Percentiles rank a stretch among this genome's conserved stretches.
phyloP scores from a whole-genome alignment of 768 basidiomycete species.

The Gloeostereum incarnatum region DNA sequence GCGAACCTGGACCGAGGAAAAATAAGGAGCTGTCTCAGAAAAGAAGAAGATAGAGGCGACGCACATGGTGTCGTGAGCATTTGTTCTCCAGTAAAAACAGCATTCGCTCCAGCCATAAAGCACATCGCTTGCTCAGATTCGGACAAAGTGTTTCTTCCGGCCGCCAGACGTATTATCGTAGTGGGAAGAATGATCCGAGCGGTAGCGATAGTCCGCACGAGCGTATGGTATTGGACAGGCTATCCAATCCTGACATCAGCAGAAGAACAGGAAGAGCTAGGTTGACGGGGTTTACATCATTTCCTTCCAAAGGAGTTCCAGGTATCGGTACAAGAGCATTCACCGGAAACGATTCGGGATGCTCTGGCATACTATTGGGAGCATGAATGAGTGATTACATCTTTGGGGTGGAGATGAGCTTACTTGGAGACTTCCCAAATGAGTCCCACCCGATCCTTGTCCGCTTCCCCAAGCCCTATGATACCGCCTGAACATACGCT shows the following conservation, averaged over 20 bases:
- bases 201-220: slow-evolving; percentile 92
- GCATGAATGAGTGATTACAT: slow-evolving; percentile 8
- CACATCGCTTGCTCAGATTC: slow-evolving; percentile 97
- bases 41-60: slow-evolving; percentile 18
- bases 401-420: slow-evolving; percentile 16
- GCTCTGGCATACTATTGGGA: slow-evolving; percentile 73
- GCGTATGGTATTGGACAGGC: slow-evolving; percentile 74
- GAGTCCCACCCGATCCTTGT: slow-evolving; percentile 83
- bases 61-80: slow-evolving; percentile 96
- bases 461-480: slow-evolving; percentile 86
- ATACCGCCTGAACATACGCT: slow-evolving; percentile 98
- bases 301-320: slow-evolving; percentile 88
- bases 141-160: slow-evolving; percentile 79
- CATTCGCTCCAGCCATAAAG: slow-evolving; percentile 98
- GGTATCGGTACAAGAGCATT: slow-evolving; percentile 95
- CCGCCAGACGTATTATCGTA: slow-evolving; percentile 93
- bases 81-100: slow-evolving; percentile 95
- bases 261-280: background rate
- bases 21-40: slow-evolving; percentile 3
- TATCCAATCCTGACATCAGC: slow-evolving; percentile 20
- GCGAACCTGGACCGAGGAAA: slow-evolving; percentile 46
- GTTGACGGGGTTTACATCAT: slow-evolving; percentile 76
- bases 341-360: slow-evolving; percentile 98
- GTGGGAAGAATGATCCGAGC: slow-evolving; percentile 85
- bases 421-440: slow-evolving; percentile 92